A percentile compares a stretch with the other conserved stretches of the same genome.
Evolutionary conservation across 768 basidiomycete genomes (phyloP).

Genomic region (Termitomyces sp.): DNA sequence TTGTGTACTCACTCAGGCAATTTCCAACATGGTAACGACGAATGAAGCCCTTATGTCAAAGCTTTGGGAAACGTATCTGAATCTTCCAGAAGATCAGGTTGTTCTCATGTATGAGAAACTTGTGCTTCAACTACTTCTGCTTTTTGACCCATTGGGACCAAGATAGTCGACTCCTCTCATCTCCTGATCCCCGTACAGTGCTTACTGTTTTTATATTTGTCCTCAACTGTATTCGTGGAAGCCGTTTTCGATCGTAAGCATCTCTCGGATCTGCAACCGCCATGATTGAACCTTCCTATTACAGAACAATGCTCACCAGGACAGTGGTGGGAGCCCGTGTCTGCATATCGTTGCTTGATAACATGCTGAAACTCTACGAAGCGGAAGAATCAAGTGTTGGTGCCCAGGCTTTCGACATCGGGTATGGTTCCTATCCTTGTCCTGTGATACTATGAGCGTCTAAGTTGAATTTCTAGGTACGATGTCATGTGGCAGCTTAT

Average conservation of each 20-base stretch:
- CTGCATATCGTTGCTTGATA: conserved; percentile 64
- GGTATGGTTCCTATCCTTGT: conserved; percentile 37
- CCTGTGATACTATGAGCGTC: conserved; percentile 1
- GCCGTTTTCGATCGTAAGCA: conserved; percentile 50
- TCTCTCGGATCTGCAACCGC: conserved; percentile 2
- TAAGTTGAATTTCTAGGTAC: conserved; percentile 38
- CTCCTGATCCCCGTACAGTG: conserved; percentile 57
- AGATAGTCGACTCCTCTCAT: conserved; percentile 54
- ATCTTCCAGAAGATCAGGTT: conserved; percentile 65
- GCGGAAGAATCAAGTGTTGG: conserved; percentile 59
- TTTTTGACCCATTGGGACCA: conserved; percentile 16
- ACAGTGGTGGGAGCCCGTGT: conserved; percentile 57
- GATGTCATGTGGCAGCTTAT: conserved; percentile 60
- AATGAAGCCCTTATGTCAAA: conserved; percentile 53
- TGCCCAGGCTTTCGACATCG: conserved; percentile 70
- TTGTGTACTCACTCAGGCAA: conserved; percentile 66
- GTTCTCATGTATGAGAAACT: conserved; percentile 59
- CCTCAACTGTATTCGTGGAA: conserved; percentile 64
- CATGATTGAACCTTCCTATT: conserved; percentile 9
- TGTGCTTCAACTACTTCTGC: conserved; percentile 1
- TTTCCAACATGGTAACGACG: conserved; percentile 81
- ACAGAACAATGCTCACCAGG: conserved; percentile 48
- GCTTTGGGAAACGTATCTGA: conserved; percentile 63
- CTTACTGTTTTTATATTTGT: conserved; percentile 65
- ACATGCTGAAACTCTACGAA: conserved; percentile 67